These are phyloP conservation scores for Coemansia umbellata DNA, from an alignment of 192 early-diverging fungal genomes.

Conservation along the genomic window DNA sequence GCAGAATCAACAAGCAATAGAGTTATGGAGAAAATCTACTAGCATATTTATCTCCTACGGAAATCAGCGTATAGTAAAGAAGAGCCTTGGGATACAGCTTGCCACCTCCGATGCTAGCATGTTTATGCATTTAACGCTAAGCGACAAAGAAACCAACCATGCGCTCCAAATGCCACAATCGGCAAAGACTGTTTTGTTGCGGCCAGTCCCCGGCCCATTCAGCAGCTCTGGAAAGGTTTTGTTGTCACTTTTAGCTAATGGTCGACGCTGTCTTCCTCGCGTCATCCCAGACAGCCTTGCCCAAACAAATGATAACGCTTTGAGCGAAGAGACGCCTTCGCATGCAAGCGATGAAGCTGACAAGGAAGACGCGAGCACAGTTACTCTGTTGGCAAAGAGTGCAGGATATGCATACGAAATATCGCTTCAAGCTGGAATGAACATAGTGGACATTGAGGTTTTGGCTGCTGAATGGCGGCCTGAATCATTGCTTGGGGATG, in stretches of 20 bases:
- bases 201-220: slow-evolving; percentile 41
- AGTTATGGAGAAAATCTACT: slow-evolving; percentile 40
- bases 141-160: slow-evolving; percentile 22
- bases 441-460: slow-evolving; percentile 33
- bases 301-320: slow-evolving; percentile 16
- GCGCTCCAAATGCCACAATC: slow-evolving; percentile 26
- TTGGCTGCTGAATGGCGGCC: slow-evolving; percentile 27
- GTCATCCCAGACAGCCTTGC: slow-evolving; percentile 15
- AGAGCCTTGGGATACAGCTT: slow-evolving; percentile 27
- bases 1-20: slow-evolving; percentile 28
- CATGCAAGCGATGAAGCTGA: slow-evolving; percentile 32
- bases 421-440: slow-evolving; percentile 30
- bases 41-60: slow-evolving; percentile 41
- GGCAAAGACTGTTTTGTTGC: slow-evolving; percentile 19
- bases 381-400: slow-evolving; percentile 22
- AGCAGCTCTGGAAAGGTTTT: slow-evolving; percentile 20
- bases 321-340: slow-evolving; percentile 30
- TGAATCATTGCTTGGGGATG: slow-evolving; percentile 14
- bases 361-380: slow-evolving; percentile 17
- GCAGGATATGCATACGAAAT: slow-evolving; percentile 41
- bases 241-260: slow-evolving; percentile 24
- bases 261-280: slow-evolving; percentile 28
- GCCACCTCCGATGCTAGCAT: slow-evolving; percentile 36
- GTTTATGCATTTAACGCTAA: slow-evolving; percentile 38
- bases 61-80: slow-evolving; percentile 29